Evolutionary conservation across 2,329 filamentous ascomycete genomes (phyloP).

Genomic region (Sclerotinia glacialis): DNA sequence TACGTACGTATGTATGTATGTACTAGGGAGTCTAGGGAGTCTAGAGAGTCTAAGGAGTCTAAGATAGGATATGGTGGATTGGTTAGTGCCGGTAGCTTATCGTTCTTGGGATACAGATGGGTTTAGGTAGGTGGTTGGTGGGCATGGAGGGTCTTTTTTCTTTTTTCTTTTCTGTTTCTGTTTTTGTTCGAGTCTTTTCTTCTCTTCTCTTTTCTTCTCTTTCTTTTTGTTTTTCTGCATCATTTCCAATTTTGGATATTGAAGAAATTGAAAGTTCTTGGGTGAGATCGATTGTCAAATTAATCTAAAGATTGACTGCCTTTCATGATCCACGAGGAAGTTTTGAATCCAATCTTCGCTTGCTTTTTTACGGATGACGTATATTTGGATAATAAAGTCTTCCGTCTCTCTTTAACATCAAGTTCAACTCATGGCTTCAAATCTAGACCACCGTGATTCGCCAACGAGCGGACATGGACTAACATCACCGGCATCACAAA

Average conservation of each 20-base stretch:
- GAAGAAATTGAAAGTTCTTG: neutral
- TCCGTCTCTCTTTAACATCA: neutral
- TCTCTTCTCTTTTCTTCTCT: neutral
- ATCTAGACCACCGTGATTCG: neutral
- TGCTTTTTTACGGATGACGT: neutral
- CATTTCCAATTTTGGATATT: neutral
- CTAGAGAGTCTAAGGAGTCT: too few relatives aligned
- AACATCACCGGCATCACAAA: neutral
- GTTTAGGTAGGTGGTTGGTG: too few relatives aligned
- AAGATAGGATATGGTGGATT: too few relatives aligned
- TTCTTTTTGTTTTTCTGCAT: neutral
- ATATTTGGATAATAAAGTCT: neutral
- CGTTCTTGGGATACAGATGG: neutral
- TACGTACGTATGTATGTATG: too few relatives aligned
- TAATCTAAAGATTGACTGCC: neutral
- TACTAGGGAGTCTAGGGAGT: too few relatives aligned
- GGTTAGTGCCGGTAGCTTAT: neutral
- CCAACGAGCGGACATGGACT: neutral
- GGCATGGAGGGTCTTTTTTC: too few relatives aligned
- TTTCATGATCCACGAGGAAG: conserved; percentile 2
- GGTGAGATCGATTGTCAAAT: neutral
- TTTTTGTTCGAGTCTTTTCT: too few relatives aligned
- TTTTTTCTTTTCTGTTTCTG: neutral
- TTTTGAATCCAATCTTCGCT: neutral
- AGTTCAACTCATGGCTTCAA: conserved; percentile 8